A percentile compares a stretch with the other conserved stretches of the same genome.
Evolutionary conservation across 108 stramenopile species (phyloP).

Genomic region (Craspedostauros australis): DNA sequence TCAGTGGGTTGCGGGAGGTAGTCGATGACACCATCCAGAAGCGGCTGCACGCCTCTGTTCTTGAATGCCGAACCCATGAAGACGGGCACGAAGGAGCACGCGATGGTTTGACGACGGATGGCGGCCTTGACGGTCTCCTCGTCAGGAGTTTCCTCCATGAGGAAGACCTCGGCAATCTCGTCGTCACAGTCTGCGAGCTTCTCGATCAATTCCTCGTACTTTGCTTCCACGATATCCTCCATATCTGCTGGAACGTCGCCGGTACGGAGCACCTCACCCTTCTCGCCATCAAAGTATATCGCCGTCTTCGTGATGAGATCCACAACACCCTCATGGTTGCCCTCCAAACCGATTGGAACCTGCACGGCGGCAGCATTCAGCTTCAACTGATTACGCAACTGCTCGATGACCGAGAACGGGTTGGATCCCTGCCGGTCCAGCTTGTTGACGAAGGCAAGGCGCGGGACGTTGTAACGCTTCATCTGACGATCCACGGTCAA

Average conservation of each 20-base stretch:
- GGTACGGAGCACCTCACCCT: constrained; percentile 76
- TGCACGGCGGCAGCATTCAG: constrained; percentile 96
- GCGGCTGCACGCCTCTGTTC: constrained; percentile 98
- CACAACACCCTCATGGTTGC: constrained; percentile 86
- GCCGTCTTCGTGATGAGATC: constrained; percentile 81
- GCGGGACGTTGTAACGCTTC: constrained; percentile 98
- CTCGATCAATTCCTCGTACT: constrained; percentile 86
- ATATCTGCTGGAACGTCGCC: constrained; percentile 81
- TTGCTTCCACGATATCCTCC: constrained; percentile 66
- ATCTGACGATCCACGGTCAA: constrained; percentile 99
- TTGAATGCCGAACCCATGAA: constrained; percentile 99
- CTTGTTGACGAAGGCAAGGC: constrained; percentile 99
- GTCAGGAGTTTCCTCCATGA: constrained; percentile 93
- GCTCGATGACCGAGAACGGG: constrained; percentile 85
- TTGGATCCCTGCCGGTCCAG: constrained; percentile 96
- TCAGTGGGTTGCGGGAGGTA: constrained; percentile 94
- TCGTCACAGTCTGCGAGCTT: constrained; percentile 94
- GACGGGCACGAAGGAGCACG: constrained; percentile 94
- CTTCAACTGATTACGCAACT: constrained; percentile 81
- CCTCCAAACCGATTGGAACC: constrained; percentile 95
- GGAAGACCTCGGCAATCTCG: constrained; percentile 93
- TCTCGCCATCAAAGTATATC: constrained; percentile 85
- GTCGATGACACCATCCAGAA: constrained; percentile 95
- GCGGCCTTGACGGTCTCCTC: constrained; percentile 77
- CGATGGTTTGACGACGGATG: constrained; percentile 85